phyloP scores from a whole-genome alignment of 805 yeast genomes.

The Nakazawaea pomicola region DNA sequence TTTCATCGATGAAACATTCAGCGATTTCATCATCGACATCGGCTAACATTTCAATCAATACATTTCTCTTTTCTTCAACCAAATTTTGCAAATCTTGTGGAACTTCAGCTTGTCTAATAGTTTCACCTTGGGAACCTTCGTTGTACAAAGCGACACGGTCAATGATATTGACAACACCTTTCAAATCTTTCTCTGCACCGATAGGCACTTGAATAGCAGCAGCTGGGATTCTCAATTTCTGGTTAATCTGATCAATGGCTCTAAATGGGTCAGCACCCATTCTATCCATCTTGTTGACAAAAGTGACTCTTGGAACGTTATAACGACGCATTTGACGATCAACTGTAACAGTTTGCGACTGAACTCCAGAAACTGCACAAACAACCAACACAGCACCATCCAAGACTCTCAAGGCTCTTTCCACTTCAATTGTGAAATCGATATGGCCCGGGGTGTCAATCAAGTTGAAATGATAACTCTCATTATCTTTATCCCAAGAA shows the following conservation, averaged over 20 bases:
- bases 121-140: conserved; percentile 89
- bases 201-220: conserved; percentile 98
- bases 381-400: conserved; percentile 98
- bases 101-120: conserved; percentile 52
- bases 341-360: conserved; percentile 96
- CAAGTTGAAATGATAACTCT: conserved; percentile 80
- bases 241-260: conserved; percentile 87
- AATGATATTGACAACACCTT: conserved; percentile 90
- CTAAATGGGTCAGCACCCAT: conserved; percentile 98
- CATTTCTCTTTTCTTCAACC: conserved; percentile 84
- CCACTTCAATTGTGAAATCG: conserved; percentile 98
- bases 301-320: conserved; percentile 94
- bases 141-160: conserved; percentile 83
- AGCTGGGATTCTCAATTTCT: conserved; percentile 85
- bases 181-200: conserved; percentile 81
- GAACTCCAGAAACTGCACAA: conserved; percentile 98
- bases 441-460: conserved; percentile 99
- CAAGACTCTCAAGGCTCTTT: conserved; percentile 94
- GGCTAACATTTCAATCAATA: conserved; percentile 89
- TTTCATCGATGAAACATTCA: conserved; percentile 85
- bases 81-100: conserved; percentile 78
- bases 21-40: conserved; percentile 98
- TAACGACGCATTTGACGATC: conserved; percentile 99
- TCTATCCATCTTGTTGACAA: conserved; percentile 97
- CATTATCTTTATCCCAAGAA: conserved; percentile 78